Evolutionary conservation across 2,329 filamentous ascomycete species (phyloP).

Genomic region (Byssothecium circinans): DNA sequence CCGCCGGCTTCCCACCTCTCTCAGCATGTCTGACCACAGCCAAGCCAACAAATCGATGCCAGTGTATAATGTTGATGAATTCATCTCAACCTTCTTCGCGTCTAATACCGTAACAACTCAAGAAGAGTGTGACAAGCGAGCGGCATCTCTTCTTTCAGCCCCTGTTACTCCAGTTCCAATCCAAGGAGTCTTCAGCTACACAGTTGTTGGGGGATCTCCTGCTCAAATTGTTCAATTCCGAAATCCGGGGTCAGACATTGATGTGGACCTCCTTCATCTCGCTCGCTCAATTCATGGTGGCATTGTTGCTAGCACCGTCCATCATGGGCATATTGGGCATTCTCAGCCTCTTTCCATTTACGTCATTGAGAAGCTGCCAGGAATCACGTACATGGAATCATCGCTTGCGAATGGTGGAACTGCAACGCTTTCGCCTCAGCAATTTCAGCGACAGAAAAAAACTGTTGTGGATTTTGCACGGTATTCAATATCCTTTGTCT

Average conservation of each 20-base stretch:
- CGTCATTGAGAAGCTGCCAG: slow-evolving; percentile 13
- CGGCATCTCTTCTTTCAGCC: slow-evolving; percentile 2
- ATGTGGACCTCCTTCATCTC: slow-evolving; percentile 4
- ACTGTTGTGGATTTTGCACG: slow-evolving; percentile 41
- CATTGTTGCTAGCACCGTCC: slow-evolving; percentile 5
- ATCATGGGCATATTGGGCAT: slow-evolving; percentile 4
- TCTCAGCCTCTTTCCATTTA: slow-evolving; percentile 9
- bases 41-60: slow-evolving; percentile 1
- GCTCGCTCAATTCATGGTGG: slow-evolving; percentile 5
- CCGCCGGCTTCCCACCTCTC: slow-evolving; percentile 3
- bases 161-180: slow-evolving; percentile 6
- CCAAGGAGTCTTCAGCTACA: slow-evolving; percentile 9
- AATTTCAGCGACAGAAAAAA: slow-evolving; percentile 39
- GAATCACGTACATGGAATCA: slow-evolving; percentile 31
- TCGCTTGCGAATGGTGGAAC: slow-evolving; percentile 19
- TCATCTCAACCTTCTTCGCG: slow-evolving; percentile 1
- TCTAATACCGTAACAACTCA: slow-evolving; percentile 2
- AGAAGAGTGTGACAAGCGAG: slow-evolving; percentile 3
- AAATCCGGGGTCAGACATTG: background rate
- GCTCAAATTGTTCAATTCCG: slow-evolving; percentile 5
- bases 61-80: slow-evolving; percentile 1
- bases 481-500: slow-evolving; percentile 17
- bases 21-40: slow-evolving; percentile 3
- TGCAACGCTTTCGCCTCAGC: slow-evolving; percentile 24
- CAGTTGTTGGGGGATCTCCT: slow-evolving; percentile 4